Evolutionary conservation across 371 early-diverging fungal genomes (phyloP), one percentile per base, ranked within the genome.

Genomic region (Chytridiales sp.): DNA sequence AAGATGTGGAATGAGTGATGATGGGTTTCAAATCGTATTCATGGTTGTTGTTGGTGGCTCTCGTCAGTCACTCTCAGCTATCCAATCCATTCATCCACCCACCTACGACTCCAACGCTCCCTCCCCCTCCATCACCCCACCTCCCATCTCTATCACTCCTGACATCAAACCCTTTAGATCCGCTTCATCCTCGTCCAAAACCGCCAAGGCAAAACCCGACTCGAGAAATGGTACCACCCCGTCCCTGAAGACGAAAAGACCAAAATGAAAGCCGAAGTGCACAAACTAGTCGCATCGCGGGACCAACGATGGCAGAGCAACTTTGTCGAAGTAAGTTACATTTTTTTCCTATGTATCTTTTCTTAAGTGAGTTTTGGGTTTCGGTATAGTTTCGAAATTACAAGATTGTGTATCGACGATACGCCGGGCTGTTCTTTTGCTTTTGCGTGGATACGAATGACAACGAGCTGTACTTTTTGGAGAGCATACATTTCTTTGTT

Each of bases 401-500:
- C 79, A 94, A 94, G 74, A 87, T 97, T 41, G 94, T 98, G 1
- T 97, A 98, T 62, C 88, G 97, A 46, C 86, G 98, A 30, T 98
- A 98, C 73, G 97, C 97, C 1, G 76, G 76, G 13, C 81, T 98
- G 21, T 98, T 94, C 80, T 98, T 98, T 69, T 95, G 97, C 72
- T 88, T 97, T 62, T 94, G 97, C 68, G 93, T 98, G 1, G 96
- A 95, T 74, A 85, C 93, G 19, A 95, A 93, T 71, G 97, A 97
- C 76, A 98, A 98, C 63, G 95, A 95, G 69, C 77, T 98, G 24
- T 87, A 90, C 2, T 90, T 90, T 61, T 72, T 98, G 36, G 98
- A 98, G 72, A 93, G 92, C 0, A 97, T 98, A 39, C 98, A 98
- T 65, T 88, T 95, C 67, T 97, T 97, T 84, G 98, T 98, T 24